Percentiles rank a stretch among this genome's conserved stretches.
phyloP scores from a whole-genome alignment of 2,329 filamentous ascomycete species.

The Diplodia seriata region DNA sequence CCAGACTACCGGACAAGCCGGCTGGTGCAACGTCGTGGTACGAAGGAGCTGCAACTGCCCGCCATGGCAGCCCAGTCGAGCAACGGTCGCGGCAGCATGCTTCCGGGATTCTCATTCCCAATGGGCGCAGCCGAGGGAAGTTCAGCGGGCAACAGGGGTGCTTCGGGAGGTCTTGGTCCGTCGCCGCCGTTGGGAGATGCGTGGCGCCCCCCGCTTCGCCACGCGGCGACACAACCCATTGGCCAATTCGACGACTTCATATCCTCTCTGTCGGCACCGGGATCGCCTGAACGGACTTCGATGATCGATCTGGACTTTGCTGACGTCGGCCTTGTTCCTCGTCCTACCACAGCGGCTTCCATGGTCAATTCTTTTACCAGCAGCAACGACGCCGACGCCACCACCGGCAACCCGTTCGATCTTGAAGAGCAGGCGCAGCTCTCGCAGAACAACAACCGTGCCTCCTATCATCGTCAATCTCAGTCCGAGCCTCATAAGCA shows the following conservation, averaged over 20 bases:
- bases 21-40: slow-evolving; percentile 44
- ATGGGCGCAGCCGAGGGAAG: slow-evolving; percentile 5
- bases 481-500: slow-evolving; percentile 46
- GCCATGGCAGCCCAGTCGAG: slow-evolving; percentile 34
- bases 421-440: slow-evolving; percentile 55
- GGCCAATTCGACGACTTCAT: slow-evolving; percentile 50
- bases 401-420: slow-evolving; percentile 54
- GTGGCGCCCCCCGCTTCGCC: slow-evolving; percentile 51
- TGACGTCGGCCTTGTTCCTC: slow-evolving; percentile 48
- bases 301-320: slow-evolving; percentile 55
- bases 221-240: slow-evolving; percentile 51
- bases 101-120: slow-evolving; percentile 29
- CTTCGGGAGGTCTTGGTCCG: slow-evolving; percentile 37
- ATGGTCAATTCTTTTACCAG: slow-evolving; percentile 37
- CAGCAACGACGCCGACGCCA: slow-evolving; percentile 45
- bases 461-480: slow-evolving; percentile 49
- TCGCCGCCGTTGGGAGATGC: slow-evolving; percentile 44
- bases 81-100: slow-evolving; percentile 11
- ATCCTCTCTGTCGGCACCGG: slow-evolving; percentile 44
- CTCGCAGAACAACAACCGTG: slow-evolving; percentile 47
- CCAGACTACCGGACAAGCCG: slow-evolving; percentile 39
- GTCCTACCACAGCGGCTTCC: slow-evolving; percentile 54
- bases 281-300: slow-evolving; percentile 48
- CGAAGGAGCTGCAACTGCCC: slow-evolving; percentile 43
- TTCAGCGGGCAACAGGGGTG: slow-evolving; percentile 33